Base-by-base conservation (phyloP, 2,329 filamentous ascomycete species). In the Venturia pyrina region DNA sequence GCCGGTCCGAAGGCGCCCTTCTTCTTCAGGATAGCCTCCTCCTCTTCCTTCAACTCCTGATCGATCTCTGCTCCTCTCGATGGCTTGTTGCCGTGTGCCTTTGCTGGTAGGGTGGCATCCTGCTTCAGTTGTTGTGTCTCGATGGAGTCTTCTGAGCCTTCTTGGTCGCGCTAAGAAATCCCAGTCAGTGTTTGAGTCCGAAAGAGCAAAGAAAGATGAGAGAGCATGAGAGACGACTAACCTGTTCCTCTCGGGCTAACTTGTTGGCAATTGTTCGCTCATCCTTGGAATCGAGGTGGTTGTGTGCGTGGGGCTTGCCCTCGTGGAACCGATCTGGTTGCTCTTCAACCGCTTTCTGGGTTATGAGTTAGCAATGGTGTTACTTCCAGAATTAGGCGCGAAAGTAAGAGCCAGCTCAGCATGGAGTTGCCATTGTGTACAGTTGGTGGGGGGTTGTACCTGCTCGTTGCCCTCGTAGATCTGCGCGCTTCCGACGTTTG, bases 381-480 rank as follows among this genome's bases (percentile, higher is more conserved):
- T 1, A 11, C 37, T 40, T 40, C 37, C 37, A 7, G 11, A 40
- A 40, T 8, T 6, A 7, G 37, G 11, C 37, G 37, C 11, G 37
- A 11, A 5, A 37, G 34, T 10, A 37, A 37, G 34, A 3, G 37
- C 11, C 11, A 40, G 37, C 11, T 7, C 7, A 5, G 11, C 6
- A 11, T 40, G 37, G 11, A 1, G 37, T 40, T 40, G 7, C 2
- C 37, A 6, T 40, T 1, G 37, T 40, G 37, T 8, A 40, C 7
- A n/a, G 40, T 63, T 28, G 43, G 28, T 62, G 40, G 60, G 32
- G 59, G 44, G 4, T 40, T 69, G 21, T 71, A 77, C 75, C 77
- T 95, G 90, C 78, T 95, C 90, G 67, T 87, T 88, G 66, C 83
- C 87, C 78, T 93, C 89, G 78, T 95, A 93, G 74, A 91, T 78